Conservation (phyloP, 306 rosid genomes). For the Parietaria judaica region DNA sequence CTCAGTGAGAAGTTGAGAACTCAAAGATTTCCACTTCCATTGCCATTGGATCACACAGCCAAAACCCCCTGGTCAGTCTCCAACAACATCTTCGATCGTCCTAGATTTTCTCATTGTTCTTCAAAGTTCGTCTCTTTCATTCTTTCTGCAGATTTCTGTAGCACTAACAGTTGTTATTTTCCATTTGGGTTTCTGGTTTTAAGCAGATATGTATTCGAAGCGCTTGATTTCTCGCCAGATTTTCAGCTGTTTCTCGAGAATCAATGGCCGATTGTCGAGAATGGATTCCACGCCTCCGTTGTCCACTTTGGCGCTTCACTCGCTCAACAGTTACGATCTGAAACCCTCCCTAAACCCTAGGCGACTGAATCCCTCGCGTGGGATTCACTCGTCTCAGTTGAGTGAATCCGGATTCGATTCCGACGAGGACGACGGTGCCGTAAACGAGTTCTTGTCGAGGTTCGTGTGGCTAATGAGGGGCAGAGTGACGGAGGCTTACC, state of each 20-base stretch:
- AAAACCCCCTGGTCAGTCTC: too few relatives aligned
- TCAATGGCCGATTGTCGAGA: constrained; percentile 22
- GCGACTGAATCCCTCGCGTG: constrained; percentile 14
- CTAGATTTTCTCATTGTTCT: too few relatives aligned
- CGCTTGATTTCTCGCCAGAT: constrained; percentile 28
- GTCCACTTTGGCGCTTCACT: constrained; percentile 11
- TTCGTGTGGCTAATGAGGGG: constrained; percentile 72
- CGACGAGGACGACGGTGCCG: constrained; percentile 35
- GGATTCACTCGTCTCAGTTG: constrained; percentile 27
- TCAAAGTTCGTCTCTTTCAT: too few relatives aligned
- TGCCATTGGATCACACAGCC: too few relatives aligned
- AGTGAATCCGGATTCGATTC: constrained; percentile 16
- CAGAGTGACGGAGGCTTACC: constrained; percentile 38
- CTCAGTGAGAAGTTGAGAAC: too few relatives aligned
- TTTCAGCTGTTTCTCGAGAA: constrained; percentile 22
- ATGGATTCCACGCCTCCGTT: constrained; percentile 10
- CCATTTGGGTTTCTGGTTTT: background rate
- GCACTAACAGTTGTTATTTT: too few relatives aligned
- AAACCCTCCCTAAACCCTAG: constrained; percentile 11
- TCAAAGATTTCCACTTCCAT: too few relatives aligned
- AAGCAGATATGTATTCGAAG: constrained; percentile 38
- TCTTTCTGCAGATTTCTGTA: too few relatives aligned
- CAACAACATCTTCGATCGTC: too few relatives aligned
- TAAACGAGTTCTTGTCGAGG: constrained; percentile 66
- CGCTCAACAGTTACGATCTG: background rate